These are phyloP conservation scores for Magnolia officinalis DNA, from an alignment of 164 flowering plant species.

Conservation along the genomic window DNA sequence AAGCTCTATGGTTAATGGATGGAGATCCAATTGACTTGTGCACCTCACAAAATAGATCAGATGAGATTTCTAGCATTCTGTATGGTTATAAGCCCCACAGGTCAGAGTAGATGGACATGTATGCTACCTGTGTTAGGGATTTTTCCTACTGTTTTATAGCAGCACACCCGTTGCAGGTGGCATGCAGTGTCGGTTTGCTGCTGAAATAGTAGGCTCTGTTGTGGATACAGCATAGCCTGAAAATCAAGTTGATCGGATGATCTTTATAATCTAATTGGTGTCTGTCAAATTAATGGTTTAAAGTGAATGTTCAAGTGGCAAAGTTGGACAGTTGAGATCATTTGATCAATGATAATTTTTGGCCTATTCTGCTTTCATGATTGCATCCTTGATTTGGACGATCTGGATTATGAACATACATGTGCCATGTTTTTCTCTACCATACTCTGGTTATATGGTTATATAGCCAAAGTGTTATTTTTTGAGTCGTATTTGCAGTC, in stretches of 20 bases:
- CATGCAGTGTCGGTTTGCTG: no score
- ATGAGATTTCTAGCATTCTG: no score
- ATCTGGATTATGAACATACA: background rate
- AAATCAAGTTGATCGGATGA: background rate
- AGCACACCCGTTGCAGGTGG: no score
- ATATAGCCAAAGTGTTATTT: background rate
- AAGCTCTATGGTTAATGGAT: no score
- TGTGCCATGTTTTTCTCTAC: background rate
- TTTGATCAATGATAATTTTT: background rate
- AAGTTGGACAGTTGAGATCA: background rate
- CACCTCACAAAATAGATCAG: no score
- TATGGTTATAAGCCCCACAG: no score
- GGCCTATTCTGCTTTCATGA: background rate
- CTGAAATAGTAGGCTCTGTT: no score
- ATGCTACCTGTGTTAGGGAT: no score
- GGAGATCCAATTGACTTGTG: no score
- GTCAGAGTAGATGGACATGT: background rate
- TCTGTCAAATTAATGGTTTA: no score
- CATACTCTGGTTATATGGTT: background rate
- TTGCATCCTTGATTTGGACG: background rate
- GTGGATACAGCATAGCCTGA: background rate
- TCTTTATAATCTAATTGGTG: background rate
- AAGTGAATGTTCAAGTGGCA: background rate
- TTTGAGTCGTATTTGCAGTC: no score
- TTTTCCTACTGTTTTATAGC: no score